Base-by-base conservation (phyloP, 2,329 filamentous ascomycete species). In the Ceratocystis lukuohia region DNA sequence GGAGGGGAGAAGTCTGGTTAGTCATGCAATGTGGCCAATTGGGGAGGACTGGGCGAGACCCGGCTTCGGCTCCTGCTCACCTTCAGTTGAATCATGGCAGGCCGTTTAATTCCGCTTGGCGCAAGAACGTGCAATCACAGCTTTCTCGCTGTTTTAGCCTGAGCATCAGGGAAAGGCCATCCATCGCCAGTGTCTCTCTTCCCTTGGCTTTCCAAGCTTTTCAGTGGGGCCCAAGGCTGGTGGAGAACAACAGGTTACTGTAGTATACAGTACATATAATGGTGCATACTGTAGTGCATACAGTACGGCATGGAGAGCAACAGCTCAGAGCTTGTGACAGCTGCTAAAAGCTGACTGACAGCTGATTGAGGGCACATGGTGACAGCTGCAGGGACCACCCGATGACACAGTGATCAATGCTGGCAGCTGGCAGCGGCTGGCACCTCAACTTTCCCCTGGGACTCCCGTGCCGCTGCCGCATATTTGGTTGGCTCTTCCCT, bases 71-170 rank as follows among this genome's bases (percentile, higher is more conserved):
- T 12, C 7, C n/a, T 12, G 62, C 68, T 48, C 71, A 86, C 89
- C 86, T 93, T 93, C 82, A 94, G 78, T 84, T 94, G 91, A 78
- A 96, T 95, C 90, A 96, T 97, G 71, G 77, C 87, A 82, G 30
- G 37, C 28, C 8, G 10, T 45, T 59, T 65, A 22, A 48, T 46
- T 48, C 5, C n/a, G 53, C 46, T 45, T 64, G 22, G 61, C 45
- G 41, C 61, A 28, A n/a, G 28, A 59, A 59, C 25, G 37, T 30
- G 22, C 25, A 30, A 59, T n/a, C 12, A 59, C 25, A n/a, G 28
- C 56, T 59, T 41, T 41, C 30, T 59, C 28, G 56, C 56, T 59
- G 37, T 37, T 7, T 10, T 12, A 30, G 15, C 56, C 30, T 10
- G 15, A 22, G 56, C 33, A 17, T 48, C 41, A 37, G 48, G 12